Conservation (phyloP, 2,329 filamentous ascomycete species). For the Cercospora sp. region DNA sequence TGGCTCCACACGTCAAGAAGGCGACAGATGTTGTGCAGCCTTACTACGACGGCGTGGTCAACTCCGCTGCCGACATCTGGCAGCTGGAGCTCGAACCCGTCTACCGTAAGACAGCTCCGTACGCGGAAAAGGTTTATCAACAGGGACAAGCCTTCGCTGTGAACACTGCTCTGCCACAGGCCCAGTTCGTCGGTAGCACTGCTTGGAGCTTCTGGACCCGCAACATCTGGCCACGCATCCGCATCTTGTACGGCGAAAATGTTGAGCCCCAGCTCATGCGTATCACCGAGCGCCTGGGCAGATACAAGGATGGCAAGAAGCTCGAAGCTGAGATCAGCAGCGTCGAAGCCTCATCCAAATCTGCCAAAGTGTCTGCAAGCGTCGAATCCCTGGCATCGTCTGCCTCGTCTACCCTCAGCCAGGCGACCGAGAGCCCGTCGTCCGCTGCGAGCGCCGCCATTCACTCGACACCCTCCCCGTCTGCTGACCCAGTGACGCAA, state of each 20-base stretch:
- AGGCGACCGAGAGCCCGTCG: constrained; percentile 31
- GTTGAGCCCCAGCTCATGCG: constrained; percentile 93
- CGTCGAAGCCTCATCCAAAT: constrained; percentile 44
- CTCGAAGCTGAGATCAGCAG: constrained; percentile 60
- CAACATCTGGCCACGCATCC: constrained; percentile 77
- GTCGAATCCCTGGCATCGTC: constrained; percentile 32
- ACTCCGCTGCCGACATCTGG: constrained; percentile 66
- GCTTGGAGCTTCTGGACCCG: constrained; percentile 70
- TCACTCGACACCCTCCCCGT: constrained; percentile 44
- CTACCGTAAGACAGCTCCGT: constrained; percentile 72
- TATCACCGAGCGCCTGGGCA: constrained; percentile 84
- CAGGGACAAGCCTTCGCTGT: constrained; percentile 66
- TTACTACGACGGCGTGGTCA: constrained; percentile 68
- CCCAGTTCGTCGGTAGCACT: constrained; percentile 68
- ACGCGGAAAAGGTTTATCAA: constrained; percentile 67
- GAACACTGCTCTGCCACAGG: constrained; percentile 70
- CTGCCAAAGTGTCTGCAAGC: constrained; percentile 31
- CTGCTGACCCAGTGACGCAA: constrained; percentile 51
- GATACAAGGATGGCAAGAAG: constrained; percentile 67
- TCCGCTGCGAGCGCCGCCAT: constrained; percentile 27
- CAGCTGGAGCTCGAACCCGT: constrained; percentile 72
- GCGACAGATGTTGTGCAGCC: constrained; percentile 61
- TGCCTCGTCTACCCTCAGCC: constrained; percentile 30
- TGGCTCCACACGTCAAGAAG: constrained; percentile 73
- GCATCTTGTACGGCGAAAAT: constrained; percentile 80